Evolutionary conservation across 352 stramenopile species (phyloP), one percentile per base, ranked within the genome.

Genomic region (Globisporangium uncinulatum): DNA sequence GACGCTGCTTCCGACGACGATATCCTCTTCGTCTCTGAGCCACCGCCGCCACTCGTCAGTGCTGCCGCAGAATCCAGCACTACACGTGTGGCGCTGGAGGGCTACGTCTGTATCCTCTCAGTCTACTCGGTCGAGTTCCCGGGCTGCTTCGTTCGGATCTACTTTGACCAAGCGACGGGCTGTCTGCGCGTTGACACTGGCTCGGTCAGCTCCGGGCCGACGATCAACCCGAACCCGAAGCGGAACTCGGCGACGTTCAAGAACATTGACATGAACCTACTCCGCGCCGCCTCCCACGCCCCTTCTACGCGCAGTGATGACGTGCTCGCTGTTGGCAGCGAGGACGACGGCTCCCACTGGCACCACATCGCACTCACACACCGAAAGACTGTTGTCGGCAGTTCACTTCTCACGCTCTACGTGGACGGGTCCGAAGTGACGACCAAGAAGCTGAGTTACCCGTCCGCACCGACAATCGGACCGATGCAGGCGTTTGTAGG

Each of bases 321-420:
- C 21, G 19, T n/a, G 10, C 43, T 48, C 43, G 2, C n/a, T 31
- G 4, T n/a, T 31, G 43, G n/a, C 2, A 24, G 43, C 43, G 69
- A 61, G 24, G 59, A 77, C 51, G 63, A 68, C 20, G 57, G 63
- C 13, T 62, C 65, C 31, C 74, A 87, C 29, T 93, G 83, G 83
- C 81, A 92, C 51, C 83, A 93, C 31, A 61, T 93, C 13, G 72
- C 73, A 24, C 73, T 93, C 11, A 83, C 79, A 7, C 83, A 93
- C 50, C 77, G 77, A 3, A 89, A 88, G 63, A 56, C 74, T 6
- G 74, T 88, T 1, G 67, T 93, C 6, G 83, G 83, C 1, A 93
- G 73, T 24, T 93, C 83, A 1, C 57, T 80, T 17, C 55, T 89
- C n/a, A 87, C 79, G 3, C 62, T 92, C 0, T 93, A 80, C 42